Evolutionary conservation across 495 filamentous ascomycete species (phyloP), one percentile per base, ranked within the genome.

Genomic region (Penicilliopsis zonata): DNA sequence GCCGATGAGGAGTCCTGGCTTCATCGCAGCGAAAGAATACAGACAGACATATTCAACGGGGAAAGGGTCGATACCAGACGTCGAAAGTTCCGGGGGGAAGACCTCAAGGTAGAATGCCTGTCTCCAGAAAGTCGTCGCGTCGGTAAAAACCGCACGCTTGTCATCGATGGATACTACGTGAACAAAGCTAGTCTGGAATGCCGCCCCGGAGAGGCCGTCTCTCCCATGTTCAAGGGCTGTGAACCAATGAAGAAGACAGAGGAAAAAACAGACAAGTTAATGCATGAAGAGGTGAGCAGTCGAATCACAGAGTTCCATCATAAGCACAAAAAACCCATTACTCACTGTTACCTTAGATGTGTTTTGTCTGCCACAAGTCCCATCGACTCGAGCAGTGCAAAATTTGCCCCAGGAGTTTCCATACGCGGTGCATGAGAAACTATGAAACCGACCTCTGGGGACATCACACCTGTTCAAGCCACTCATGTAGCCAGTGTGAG

Each of bases 1-100:
- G 52, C 66, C 13, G 71, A 70, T 13, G 74, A 79, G 37, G 51
- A 57, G 28, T 61, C 58, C 13, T 80, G 76, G 76, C 49, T 80
- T 1, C 58, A 61, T 0, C 54, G 63, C 20, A 67, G 74, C 41
- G 76, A 79, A 40, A 56, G 59, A 7, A 73, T 81, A 2, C 65
- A 75, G 40, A 66, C 70, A 0, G 62, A 70, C 12, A 52, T 78
- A 0, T 78, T 78, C 35, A 59, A 76, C 22, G 76, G 76, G 0
- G 21, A 42, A 36, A 33, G 37, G 38, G 8, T 52, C 28, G 22
- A 55, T 38, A 30, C 43, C 20, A 63, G 1, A 25, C 46, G 13
- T 31, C 37, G 23, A 16, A 43, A 55, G 51, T 56, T 48, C n/a
- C 55, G 63, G 14, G 59, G 53, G 18, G 59, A 66, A 24, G 33